Percentiles rank a stretch among this genome's conserved stretches.
Conservation (phyloP, 2,329 filamentous ascomycete species). For the Fusarium drepaniforme region DNA sequence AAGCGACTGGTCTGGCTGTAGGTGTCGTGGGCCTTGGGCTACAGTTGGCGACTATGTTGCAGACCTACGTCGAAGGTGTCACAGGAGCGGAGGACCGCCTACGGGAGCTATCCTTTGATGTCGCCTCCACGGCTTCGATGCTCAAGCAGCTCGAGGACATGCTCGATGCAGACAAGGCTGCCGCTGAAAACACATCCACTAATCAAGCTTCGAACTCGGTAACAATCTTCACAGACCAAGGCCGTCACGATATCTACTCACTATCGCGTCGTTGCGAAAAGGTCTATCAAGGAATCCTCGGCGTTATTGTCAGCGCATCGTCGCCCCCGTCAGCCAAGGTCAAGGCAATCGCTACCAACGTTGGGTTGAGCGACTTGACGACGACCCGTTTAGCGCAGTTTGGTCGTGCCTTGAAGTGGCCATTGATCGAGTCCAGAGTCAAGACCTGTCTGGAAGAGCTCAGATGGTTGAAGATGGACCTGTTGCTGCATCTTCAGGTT, state of each 20-base stretch:
- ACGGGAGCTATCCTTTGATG: neutral
- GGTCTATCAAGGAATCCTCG: neutral
- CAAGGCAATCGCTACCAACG: neutral
- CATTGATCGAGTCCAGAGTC: neutral
- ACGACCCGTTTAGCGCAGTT: neutral
- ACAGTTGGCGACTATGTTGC: neutral
- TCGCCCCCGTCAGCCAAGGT: neutral
- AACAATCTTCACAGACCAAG: neutral
- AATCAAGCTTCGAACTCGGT: neutral
- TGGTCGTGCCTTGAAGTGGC: neutral
- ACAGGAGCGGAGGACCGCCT: neutral
- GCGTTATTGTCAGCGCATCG: neutral
- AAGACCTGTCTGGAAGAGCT: neutral
- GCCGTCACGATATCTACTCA: neutral
- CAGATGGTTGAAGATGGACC: neutral
- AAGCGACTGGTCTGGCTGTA: neutral
- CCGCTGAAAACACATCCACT: neutral
- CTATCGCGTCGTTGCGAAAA: neutral
- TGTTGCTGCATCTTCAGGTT: neutral
- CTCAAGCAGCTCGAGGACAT: neutral
- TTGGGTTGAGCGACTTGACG: neutral
- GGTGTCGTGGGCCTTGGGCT: neutral
- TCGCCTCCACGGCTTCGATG: neutral
- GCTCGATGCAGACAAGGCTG: neutral
- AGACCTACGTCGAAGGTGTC: neutral